A percentile compares a stretch with the other conserved stretches of the same genome.
phyloP scores from a whole-genome alignment of 202 grass and related monocot species.

The Digitaria exilis region DNA sequence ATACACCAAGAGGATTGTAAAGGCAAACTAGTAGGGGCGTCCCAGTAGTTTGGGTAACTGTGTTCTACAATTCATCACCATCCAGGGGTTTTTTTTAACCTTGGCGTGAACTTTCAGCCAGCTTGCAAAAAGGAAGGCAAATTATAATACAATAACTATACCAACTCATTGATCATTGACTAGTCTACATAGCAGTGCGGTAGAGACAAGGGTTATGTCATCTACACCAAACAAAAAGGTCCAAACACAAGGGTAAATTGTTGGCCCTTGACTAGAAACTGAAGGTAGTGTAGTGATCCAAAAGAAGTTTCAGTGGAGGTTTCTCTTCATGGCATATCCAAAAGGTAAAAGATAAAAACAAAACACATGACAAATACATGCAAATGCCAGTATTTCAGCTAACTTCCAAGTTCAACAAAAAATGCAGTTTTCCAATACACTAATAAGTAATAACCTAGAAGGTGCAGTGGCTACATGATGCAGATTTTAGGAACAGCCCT shows the following conservation, averaged over 20 bases:
- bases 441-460: neutral
- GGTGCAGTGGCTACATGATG: neutral
- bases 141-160: neutral
- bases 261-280: neutral
- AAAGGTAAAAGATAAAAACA: neutral
- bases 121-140: neutral
- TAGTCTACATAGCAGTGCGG: neutral
- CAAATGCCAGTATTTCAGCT: neutral
- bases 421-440: neutral
- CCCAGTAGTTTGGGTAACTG: neutral
- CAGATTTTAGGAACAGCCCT: neutral
- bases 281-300: neutral
- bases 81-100: neutral
- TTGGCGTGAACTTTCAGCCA: neutral
- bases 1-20: neutral
- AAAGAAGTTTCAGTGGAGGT: neutral
- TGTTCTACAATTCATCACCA: neutral
- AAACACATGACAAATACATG: neutral
- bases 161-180: neutral
- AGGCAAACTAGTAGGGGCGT: neutral
- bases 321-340: neutral
- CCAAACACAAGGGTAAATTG: neutral
- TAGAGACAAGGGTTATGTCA: neutral
- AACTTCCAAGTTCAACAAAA: neutral
- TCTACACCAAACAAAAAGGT: neutral